These are phyloP conservation scores for Debaryomyces fabryi DNA, from an alignment of 1,139 yeast genomes.

Conservation along the genomic window DNA sequence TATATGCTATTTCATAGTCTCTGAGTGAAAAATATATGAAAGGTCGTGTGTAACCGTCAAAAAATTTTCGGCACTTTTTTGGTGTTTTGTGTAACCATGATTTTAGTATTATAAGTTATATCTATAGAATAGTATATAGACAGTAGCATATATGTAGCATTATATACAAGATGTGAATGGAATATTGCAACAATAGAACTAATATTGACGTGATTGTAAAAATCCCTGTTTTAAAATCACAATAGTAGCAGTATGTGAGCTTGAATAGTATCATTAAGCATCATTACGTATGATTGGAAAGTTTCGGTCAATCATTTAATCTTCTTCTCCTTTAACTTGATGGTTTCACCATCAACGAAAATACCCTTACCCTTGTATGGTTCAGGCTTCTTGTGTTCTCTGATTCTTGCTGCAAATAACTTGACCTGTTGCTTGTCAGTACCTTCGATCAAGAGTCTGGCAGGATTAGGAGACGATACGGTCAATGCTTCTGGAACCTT, in stretches of 20 bases:
- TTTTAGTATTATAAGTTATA: constrained; percentile 1
- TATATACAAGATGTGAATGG: constrained; percentile 6
- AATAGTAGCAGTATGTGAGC: neutral
- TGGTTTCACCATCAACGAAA: constrained; percentile 87
- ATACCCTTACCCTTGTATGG: constrained; percentile 99
- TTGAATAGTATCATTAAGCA: neutral
- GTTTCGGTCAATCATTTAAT: constrained; percentile 63
- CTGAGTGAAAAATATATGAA: constrained; percentile 4
- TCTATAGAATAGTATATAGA: constrained; percentile 1
- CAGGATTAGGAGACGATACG: constrained; percentile 83
- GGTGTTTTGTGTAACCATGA: constrained; percentile 10
- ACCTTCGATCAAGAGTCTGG: constrained; percentile 85
- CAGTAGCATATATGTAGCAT: neutral
- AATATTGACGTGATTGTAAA: neutral
- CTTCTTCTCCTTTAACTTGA: constrained; percentile 88
- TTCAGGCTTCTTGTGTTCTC: constrained; percentile 92
- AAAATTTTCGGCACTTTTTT: constrained; percentile 2
- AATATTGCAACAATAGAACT: neutral
- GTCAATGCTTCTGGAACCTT: constrained; percentile 77
- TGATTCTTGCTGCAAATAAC: constrained; percentile 83
- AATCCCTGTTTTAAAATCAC: neutral
- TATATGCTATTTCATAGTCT: neutral
- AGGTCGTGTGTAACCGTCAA: constrained; percentile 1
- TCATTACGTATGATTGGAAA: neutral
- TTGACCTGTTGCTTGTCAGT: constrained; percentile 85